These are phyloP conservation scores for Alternaria hordeiaustralica DNA, from an alignment of 2,329 filamentous ascomycete species.

Conservation along the genomic window DNA sequence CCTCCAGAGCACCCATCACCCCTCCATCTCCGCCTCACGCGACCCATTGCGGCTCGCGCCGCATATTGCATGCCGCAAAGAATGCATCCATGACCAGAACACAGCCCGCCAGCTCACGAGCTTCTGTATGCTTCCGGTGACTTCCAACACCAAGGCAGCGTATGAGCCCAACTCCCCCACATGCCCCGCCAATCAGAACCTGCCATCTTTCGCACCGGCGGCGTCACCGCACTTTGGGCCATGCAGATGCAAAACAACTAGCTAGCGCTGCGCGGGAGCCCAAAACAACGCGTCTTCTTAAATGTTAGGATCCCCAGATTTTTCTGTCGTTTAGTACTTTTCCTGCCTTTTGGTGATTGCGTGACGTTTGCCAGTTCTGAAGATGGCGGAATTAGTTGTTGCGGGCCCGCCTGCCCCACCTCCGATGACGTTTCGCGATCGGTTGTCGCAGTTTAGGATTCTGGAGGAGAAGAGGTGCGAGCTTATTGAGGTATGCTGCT, in stretches of 20 bases:
- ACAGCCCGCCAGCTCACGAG: constrained; percentile 34
- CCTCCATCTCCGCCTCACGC: constrained; percentile 10
- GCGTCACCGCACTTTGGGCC: constrained; percentile 41
- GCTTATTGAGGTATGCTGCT: constrained; percentile 42
- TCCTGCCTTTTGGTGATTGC: constrained; percentile 4
- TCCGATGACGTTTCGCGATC: constrained; percentile 40
- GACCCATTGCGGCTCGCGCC: constrained; percentile 24
- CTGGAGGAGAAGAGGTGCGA: constrained; percentile 47
- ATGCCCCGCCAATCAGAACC: constrained; percentile 36
- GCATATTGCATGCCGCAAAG: constrained; percentile 12
- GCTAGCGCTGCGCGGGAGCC: constrained; percentile 34
- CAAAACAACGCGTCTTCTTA: constrained; percentile 38
- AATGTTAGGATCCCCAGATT: constrained; percentile 37
- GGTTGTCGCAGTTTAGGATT: constrained; percentile 45
- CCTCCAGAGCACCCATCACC: constrained; percentile 4
- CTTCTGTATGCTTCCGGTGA: constrained; percentile 33
- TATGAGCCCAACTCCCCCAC: constrained; percentile 38
- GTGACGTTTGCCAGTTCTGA: constrained; percentile 11
- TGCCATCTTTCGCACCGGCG: constrained; percentile 35
- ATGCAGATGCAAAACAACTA: constrained; percentile 39
- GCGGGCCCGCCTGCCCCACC: constrained; percentile 17
- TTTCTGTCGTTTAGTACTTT: neutral
- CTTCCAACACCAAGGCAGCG: constrained; percentile 32
- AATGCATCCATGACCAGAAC: constrained; percentile 12
- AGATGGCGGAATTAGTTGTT: constrained; percentile 20